A percentile compares a stretch with the other conserved stretches of the same genome.
These are phyloP conservation scores for Ogataea ganodermae DNA, from an alignment of 805 yeast genomes.

Conservation along the genomic window DNA sequence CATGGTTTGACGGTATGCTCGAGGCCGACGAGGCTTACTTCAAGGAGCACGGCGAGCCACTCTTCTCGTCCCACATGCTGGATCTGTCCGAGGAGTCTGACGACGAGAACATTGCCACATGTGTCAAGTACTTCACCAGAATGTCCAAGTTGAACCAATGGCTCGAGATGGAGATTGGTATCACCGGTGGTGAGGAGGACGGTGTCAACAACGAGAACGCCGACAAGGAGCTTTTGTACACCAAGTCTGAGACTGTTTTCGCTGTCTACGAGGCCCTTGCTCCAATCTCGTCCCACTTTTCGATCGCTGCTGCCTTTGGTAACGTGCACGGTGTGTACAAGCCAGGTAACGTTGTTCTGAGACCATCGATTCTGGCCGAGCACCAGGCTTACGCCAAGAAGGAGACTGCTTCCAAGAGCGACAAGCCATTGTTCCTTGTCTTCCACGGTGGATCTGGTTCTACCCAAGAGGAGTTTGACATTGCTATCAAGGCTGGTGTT, in stretches of 20 bases:
- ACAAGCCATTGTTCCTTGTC: slow-evolving; percentile 86
- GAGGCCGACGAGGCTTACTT: slow-evolving; percentile 94
- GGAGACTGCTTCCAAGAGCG: slow-evolving; percentile 52
- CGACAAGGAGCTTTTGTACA: slow-evolving; percentile 83
- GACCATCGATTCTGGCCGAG: slow-evolving; percentile 91
- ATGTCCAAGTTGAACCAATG: slow-evolving; percentile 94
- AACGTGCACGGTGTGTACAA: slow-evolving; percentile 99
- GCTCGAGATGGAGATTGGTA: slow-evolving; percentile 99
- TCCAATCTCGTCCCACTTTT: slow-evolving; percentile 95
- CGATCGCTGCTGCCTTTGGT: slow-evolving; percentile 99
- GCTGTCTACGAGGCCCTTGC: slow-evolving; percentile 86
- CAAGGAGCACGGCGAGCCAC: slow-evolving; percentile 85
- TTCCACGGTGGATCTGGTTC: slow-evolving; percentile 99
- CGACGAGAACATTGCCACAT: slow-evolving; percentile 91
- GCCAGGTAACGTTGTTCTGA: slow-evolving; percentile 96
- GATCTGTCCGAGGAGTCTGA: slow-evolving; percentile 96
- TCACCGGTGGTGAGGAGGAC: slow-evolving; percentile 99
- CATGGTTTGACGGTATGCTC: slow-evolving; percentile 98
- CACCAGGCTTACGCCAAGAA: slow-evolving; percentile 89
- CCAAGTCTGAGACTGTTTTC: slow-evolving; percentile 92
- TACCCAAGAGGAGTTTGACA: slow-evolving; percentile 84
- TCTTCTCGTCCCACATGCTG: slow-evolving; percentile 98
- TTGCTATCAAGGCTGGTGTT: slow-evolving; percentile 90
- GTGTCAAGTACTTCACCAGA: slow-evolving; percentile 93
- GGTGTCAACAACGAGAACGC: slow-evolving; percentile 99